Conservation (phyloP, 805 yeast species). For the Komagataella pastoris region DNA sequence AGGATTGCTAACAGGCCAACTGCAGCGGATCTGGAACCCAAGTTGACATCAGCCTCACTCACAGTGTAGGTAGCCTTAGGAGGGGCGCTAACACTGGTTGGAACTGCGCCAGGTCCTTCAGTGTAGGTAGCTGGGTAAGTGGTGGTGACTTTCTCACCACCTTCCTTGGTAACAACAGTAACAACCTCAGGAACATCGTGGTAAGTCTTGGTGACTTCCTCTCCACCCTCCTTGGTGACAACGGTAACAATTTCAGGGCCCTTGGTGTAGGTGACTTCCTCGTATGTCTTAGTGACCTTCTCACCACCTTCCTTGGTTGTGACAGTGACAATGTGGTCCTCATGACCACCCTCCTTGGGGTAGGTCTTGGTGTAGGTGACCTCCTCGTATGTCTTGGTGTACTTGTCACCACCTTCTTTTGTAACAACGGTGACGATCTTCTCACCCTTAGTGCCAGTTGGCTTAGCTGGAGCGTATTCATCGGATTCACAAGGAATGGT, state of each 20-base stretch:
- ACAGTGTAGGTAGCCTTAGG: background rate
- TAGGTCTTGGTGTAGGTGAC: background rate
- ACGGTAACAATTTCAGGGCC: background rate
- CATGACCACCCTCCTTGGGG: background rate
- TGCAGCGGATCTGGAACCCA: background rate
- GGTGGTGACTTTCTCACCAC: background rate
- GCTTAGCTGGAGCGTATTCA: background rate
- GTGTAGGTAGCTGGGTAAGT: background rate
- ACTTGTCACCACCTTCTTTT: background rate
- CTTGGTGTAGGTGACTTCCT: background rate
- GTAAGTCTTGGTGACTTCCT: background rate
- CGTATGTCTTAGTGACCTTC: background rate
- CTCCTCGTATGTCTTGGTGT: background rate
- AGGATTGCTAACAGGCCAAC: background rate
- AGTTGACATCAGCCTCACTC: background rate
- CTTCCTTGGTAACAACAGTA: background rate
- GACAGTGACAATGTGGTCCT: background rate
- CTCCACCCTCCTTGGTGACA: background rate
- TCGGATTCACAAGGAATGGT: background rate
- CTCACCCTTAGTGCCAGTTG: background rate
- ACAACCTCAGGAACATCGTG: background rate
- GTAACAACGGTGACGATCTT: background rate
- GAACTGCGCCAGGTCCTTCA: background rate
- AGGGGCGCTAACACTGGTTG: background rate
- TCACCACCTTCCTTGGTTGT: background rate